These are phyloP conservation scores for Psidium friedrichsthalianum DNA, from an alignment of 345 rosid species.

Conservation along the genomic window DNA sequence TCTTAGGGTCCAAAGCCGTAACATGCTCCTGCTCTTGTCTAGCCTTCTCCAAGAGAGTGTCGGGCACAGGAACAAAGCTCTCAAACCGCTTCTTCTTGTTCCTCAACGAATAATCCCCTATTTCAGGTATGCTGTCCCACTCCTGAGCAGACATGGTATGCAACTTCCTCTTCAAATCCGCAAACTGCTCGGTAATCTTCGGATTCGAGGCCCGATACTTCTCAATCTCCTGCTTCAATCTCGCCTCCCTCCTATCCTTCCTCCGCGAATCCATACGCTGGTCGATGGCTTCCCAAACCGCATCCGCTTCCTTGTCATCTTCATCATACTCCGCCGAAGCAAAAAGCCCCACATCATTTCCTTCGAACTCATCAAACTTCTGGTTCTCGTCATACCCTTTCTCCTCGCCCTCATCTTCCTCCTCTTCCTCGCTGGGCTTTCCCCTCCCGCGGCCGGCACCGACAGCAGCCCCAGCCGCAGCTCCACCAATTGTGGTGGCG, in stretches of 20 bases:
- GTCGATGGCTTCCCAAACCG: constrained; percentile 86
- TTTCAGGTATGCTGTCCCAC: constrained; percentile 90
- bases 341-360: constrained; percentile 91
- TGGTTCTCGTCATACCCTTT: constrained; percentile 92
- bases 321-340: constrained; percentile 88
- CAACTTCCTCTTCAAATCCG: constrained; percentile 81
- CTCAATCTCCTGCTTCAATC: constrained; percentile 79
- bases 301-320: constrained; percentile 93
- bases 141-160: constrained; percentile 57
- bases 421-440: constrained; percentile 63
- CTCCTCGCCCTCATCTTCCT: constrained; percentile 79
- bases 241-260: constrained; percentile 78
- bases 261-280: constrained; percentile 87
- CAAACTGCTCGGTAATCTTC: constrained; percentile 86
- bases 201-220: constrained; percentile 89
- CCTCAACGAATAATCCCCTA: constrained; percentile 76
- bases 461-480: constrained; percentile 21
- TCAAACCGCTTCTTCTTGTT: constrained; percentile 90
- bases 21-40: constrained; percentile 93
- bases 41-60: constrained; percentile 86
- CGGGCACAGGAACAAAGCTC: constrained; percentile 87
- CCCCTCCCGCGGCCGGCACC: constrained; percentile 64
- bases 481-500: constrained; percentile 43
- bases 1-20: constrained; percentile 89
- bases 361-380: constrained; percentile 94